Percentiles rank a stretch among this genome's conserved stretches.
Evolutionary conservation across 2,329 filamentous ascomycete species (phyloP).

Genomic region (Balansia obtecta): DNA sequence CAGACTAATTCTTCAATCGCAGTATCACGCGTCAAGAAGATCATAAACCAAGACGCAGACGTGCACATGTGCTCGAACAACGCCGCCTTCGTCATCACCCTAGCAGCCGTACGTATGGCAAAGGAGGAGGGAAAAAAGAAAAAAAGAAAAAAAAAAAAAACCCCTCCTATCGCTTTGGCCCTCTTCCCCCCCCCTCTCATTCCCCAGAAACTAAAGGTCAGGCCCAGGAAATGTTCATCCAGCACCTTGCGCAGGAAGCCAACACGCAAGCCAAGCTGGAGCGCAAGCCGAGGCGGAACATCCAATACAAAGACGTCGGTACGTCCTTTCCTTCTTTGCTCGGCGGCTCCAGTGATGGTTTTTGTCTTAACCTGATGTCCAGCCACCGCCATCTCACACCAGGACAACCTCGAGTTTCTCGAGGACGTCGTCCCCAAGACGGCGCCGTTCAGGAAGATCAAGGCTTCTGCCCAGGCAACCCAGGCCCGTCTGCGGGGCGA

Average conservation of each 20-base stretch:
- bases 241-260: slow-evolving; percentile 74
- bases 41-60: slow-evolving; percentile 79
- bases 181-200: too few species aligned
- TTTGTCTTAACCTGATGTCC: too few species aligned
- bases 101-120: slow-evolving; percentile 59
- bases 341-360: too few species aligned
- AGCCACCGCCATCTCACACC: slow-evolving; percentile 76
- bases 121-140: too few species aligned
- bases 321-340: slow-evolving; percentile 14
- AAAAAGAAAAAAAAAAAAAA: too few species aligned
- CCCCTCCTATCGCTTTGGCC: neutral
- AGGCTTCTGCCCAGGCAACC: slow-evolving; percentile 44
- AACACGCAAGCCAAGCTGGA: slow-evolving; percentile 85
- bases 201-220: neutral
- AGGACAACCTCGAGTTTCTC: slow-evolving; percentile 92
- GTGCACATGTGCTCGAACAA: slow-evolving; percentile 82
- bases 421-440: slow-evolving; percentile 84
- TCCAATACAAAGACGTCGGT: slow-evolving; percentile 94
- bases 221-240: slow-evolving; percentile 79
- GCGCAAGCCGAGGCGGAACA: slow-evolving; percentile 80
- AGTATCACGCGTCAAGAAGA: slow-evolving; percentile 96
- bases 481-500: slow-evolving; percentile 32
- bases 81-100: slow-evolving; percentile 83
- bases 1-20: neutral
- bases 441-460: slow-evolving; percentile 66